These are phyloP conservation scores for Oryza australiensis DNA, from an alignment of 176 grass and related monocot genomes.

Conservation along the genomic window DNA sequence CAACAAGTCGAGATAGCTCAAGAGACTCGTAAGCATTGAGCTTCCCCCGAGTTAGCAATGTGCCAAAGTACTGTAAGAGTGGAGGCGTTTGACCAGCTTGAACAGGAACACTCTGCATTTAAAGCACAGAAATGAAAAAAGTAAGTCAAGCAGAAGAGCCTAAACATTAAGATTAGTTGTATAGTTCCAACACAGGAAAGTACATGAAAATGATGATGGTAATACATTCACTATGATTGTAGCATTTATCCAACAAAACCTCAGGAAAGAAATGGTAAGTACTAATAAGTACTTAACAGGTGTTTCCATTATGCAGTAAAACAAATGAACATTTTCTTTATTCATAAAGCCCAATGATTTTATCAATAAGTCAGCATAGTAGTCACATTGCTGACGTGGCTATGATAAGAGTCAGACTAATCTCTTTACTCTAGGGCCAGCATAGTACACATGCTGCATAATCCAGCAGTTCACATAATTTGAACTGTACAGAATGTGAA, in stretches of 20 bases:
- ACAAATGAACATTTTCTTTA: not conserved
- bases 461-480: not conserved
- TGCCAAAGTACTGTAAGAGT: slow-evolving; percentile 87
- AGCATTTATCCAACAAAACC: not conserved
- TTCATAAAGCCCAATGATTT: not conserved
- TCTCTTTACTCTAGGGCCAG: not conserved
- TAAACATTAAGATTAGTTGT: slow-evolving; percentile 23
- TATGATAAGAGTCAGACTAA: not conserved
- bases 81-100: slow-evolving; percentile 92
- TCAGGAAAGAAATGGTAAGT: not conserved
- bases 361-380: not conserved
- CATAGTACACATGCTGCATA: not conserved
- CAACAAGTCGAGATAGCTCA: slow-evolving; percentile 87
- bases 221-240: not conserved
- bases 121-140: slow-evolving; percentile 6
- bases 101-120: slow-evolving; percentile 85
- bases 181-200: not conserved
- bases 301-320: not conserved
- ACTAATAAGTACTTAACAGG: not conserved
- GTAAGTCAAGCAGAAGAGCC: slow-evolving; percentile 3
- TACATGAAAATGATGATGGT: not conserved
- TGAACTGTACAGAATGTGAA: not conserved
- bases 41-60: slow-evolving; percentile 86
- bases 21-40: slow-evolving; percentile 92
- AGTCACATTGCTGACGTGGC: not conserved